These are phyloP conservation scores for Zygosaccharomyces pseudobailii DNA, from an alignment of 1,139 yeast genomes.

Conservation along the genomic window DNA sequence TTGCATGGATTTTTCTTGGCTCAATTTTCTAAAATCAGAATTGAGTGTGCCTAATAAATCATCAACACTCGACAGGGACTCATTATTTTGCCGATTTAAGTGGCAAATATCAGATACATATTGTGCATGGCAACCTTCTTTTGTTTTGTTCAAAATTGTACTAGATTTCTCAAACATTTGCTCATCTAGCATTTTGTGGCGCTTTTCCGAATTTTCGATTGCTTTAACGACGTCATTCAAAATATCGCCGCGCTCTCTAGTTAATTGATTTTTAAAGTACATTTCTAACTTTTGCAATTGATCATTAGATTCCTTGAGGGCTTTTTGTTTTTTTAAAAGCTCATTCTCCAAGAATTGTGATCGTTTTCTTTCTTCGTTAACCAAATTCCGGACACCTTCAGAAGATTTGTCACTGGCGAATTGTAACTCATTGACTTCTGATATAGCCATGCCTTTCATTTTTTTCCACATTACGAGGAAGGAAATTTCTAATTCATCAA, in stretches of 20 bases:
- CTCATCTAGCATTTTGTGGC: constrained; percentile 6
- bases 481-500: constrained; percentile 4
- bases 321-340: constrained; percentile 7
- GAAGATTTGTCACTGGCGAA: constrained; percentile 14
- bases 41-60: background rate
- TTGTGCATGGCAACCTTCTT: background rate
- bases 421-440: constrained; percentile 12
- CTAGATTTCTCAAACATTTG: background rate
- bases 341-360: constrained; percentile 5
- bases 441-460: background rate
- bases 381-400: background rate
- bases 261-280: constrained; percentile 9
- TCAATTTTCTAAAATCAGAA: background rate
- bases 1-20: background rate
- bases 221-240: constrained; percentile 1
- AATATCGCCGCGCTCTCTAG: constrained; percentile 3
- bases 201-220: constrained; percentile 3
- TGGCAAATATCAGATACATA: background rate
- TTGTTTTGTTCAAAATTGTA: background rate
- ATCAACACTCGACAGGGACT: background rate
- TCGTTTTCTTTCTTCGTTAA: constrained; percentile 3
- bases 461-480: background rate
- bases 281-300: constrained; percentile 6
- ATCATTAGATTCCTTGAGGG: constrained; percentile 5
- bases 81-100: background rate